phyloP scores from a whole-genome alignment of 257 asterid species.

The Nicotiana sylvestris region DNA sequence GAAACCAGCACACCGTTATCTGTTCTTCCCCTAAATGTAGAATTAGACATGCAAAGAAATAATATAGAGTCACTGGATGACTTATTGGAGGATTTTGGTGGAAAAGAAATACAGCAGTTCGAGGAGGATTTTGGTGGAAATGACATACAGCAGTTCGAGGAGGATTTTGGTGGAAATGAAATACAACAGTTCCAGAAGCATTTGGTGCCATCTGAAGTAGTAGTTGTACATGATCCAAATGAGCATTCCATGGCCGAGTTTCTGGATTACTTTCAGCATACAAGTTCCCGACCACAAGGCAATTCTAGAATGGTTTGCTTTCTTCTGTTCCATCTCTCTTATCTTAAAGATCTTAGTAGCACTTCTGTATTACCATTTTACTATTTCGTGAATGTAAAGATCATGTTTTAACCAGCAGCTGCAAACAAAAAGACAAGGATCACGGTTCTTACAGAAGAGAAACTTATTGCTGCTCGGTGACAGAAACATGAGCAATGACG shows the following conservation, averaged over 20 bases:
- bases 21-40: conserved; percentile 22
- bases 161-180: neutral
- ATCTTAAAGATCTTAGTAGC: conserved; percentile 5
- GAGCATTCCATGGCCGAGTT: conserved; percentile 66
- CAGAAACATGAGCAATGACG: conserved; percentile 35
- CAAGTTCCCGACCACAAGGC: conserved; percentile 32
- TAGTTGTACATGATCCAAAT: conserved; percentile 23
- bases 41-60: conserved; percentile 28
- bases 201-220: conserved; percentile 32
- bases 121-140: conserved; percentile 7
- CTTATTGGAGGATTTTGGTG: conserved; percentile 27
- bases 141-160: too few relatives aligned
- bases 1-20: conserved; percentile 23
- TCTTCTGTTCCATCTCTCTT: conserved; percentile 17
- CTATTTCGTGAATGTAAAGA: neutral
- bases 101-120: conserved; percentile 27
- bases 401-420: conserved; percentile 22
- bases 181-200: too few relatives aligned
- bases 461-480: conserved; percentile 30
- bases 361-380: conserved; percentile 10
- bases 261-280: conserved; percentile 51
- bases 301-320: conserved; percentile 44
- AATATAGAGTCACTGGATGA: conserved; percentile 21
- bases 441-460: conserved; percentile 20
- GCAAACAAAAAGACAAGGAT: conserved; percentile 27